Evolutionary conservation across 768 basidiomycete genomes (phyloP).

Genomic region (Dioszegia hungarica): DNA sequence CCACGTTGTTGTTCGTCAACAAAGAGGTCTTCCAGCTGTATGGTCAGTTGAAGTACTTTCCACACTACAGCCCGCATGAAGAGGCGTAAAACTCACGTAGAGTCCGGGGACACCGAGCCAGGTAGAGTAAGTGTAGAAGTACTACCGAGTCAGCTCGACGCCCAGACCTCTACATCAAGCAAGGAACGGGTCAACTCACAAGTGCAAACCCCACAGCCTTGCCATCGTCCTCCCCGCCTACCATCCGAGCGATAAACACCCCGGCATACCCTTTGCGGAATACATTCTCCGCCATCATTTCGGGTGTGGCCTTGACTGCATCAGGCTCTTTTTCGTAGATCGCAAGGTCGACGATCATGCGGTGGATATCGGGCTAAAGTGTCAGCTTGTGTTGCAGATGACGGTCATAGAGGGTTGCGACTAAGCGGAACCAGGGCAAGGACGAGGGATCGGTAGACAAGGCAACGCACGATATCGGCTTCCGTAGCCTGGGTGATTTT

Average conservation of each 20-base stretch:
- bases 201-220: constrained; percentile 49
- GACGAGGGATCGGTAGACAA: neutral
- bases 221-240: constrained; percentile 24
- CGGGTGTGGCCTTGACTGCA: constrained; percentile 77
- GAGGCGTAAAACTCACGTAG: constrained; percentile 60
- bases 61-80: no score
- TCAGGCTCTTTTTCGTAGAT: constrained; percentile 82
- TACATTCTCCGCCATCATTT: constrained; percentile 54
- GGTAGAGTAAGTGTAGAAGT: constrained; percentile 91
- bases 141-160: constrained; percentile 50
- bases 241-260: constrained; percentile 35
- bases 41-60: no score
- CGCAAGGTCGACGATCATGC: constrained; percentile 53
- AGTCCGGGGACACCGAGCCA: constrained; percentile 91
- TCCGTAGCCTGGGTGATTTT: constrained; percentile 34
- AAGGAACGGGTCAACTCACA: constrained; percentile 13
- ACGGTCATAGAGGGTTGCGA: no score
- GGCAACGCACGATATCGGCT: constrained; percentile 30
- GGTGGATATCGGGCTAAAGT: neutral
- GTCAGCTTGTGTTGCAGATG: neutral
- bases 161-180: neutral
- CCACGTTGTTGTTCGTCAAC: constrained; percentile 71
- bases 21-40: constrained; percentile 85
- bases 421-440: no score
- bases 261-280: constrained; percentile 49